phyloP scores from a whole-genome alignment of 768 basidiomycete genomes.

The Xanthoconium stramineum region DNA sequence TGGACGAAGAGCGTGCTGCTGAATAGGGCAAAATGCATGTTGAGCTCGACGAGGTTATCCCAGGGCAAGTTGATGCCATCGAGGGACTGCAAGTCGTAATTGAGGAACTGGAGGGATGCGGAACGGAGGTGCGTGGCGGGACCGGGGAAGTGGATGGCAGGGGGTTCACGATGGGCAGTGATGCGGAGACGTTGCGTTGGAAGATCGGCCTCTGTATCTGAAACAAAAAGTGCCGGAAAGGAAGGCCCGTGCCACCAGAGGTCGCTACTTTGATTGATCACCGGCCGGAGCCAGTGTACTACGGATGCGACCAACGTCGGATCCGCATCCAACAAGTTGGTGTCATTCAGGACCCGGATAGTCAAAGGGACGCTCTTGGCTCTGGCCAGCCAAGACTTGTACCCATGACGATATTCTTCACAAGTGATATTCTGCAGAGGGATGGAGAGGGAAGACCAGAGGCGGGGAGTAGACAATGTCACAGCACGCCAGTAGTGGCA shows the following conservation, averaged over 20 bases:
- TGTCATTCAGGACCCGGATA: conserved; percentile 27
- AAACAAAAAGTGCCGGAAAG: conserved; percentile 17
- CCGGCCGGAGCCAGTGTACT: conserved; percentile 22
- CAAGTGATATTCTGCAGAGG: conserved; percentile 10
- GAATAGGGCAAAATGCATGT: conserved; percentile 28
- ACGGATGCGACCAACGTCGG: background rate
- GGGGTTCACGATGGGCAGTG: conserved; percentile 13
- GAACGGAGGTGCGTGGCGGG: conserved; percentile 17
- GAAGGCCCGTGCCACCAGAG: conserved; percentile 34
- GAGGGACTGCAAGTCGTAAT: conserved; percentile 22
- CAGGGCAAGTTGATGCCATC: conserved; percentile 26
- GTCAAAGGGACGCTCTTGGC: conserved; percentile 27
- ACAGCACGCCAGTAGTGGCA: conserved; percentile 32
- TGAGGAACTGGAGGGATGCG: conserved; percentile 20
- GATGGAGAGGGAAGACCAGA: conserved; percentile 31
- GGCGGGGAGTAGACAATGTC: conserved; percentile 28
- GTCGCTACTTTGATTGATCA: conserved; percentile 23
- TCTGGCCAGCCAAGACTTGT: conserved; percentile 26
- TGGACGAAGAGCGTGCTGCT: conserved; percentile 21
- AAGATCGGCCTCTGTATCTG: background rate
- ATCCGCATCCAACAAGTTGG: conserved; percentile 10
- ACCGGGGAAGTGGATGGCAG: conserved; percentile 15
- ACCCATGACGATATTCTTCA: conserved; percentile 15
- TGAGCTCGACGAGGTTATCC: conserved; percentile 24
- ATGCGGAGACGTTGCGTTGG: conserved; percentile 23